These are phyloP conservation scores for Globisporangium solare DNA, from an alignment of 352 stramenopile genomes.

Conservation along the genomic window DNA sequence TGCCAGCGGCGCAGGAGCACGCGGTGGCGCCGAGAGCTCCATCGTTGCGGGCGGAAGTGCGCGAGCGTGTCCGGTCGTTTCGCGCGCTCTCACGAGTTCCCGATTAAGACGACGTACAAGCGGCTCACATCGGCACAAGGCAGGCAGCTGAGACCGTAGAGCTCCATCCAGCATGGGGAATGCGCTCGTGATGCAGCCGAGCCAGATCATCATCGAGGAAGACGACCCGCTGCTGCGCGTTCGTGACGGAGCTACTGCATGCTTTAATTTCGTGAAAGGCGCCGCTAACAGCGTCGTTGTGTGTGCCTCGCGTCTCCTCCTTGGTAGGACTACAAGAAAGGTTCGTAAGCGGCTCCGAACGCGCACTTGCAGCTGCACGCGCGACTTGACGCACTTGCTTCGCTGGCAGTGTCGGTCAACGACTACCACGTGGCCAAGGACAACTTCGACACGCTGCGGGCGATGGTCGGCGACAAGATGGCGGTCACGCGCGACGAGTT, in stretches of 20 bases:
- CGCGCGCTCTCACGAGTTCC: no score
- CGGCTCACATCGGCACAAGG: no score
- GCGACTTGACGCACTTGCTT: background rate
- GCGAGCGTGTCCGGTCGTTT: no score
- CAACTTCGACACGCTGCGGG: conserved; percentile 61
- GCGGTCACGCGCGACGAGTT: conserved; percentile 67
- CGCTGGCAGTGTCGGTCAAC: conserved; percentile 21
- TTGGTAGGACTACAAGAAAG: conserved; percentile 32
- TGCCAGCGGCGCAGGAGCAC: no score
- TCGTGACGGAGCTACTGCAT: background rate
- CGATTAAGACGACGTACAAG: no score
- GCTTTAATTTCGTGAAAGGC: background rate
- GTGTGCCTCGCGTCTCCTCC: background rate
- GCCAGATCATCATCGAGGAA: conserved; percentile 40
- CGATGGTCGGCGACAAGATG: conserved; percentile 70
- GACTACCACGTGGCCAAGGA: conserved; percentile 50
- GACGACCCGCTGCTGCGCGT: conserved; percentile 39
- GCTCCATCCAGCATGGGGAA: conserved; percentile 32
- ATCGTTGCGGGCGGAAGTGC: background rate
- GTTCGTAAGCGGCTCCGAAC: background rate
- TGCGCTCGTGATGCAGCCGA: conserved; percentile 25
- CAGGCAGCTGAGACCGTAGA: background rate
- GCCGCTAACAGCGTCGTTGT: background rate
- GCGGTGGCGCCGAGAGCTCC: background rate
- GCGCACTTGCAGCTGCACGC: background rate